Percentiles rank a stretch among this genome's conserved stretches.
These are phyloP conservation scores for Artomyces pyxidatus DNA, from an alignment of 768 basidiomycete genomes.

Conservation along the genomic window DNA sequence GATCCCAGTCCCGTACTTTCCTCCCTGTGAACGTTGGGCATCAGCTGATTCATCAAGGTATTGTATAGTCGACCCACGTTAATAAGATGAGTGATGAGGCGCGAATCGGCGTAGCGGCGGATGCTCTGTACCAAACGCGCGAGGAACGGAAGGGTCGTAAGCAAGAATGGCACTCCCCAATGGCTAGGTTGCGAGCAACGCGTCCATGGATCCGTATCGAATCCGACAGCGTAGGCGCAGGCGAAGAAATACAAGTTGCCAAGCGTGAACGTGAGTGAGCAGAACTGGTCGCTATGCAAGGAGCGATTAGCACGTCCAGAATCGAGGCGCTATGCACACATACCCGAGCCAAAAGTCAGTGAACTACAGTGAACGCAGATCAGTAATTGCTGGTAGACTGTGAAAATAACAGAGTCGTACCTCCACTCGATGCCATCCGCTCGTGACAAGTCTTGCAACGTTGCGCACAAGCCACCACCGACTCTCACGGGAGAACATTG, in stretches of 20 bases:
- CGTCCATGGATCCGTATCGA: slow-evolving; percentile 37
- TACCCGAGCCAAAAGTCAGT: slow-evolving; percentile 88
- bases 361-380: slow-evolving; percentile 37
- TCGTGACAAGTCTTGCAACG: slow-evolving; percentile 51
- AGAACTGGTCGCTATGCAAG: slow-evolving; percentile 62
- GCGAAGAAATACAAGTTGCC: slow-evolving; percentile 65
- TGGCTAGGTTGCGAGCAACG: slow-evolving; percentile 37
- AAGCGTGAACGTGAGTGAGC: slow-evolving; percentile 69
- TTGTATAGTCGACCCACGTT: slow-evolving; percentile 49
- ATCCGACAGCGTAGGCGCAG: slow-evolving; percentile 61
- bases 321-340: slow-evolving; percentile 14
- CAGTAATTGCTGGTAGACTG: not conserved
- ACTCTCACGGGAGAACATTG: slow-evolving; percentile 50
- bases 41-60: not conserved
- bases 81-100: slow-evolving; percentile 67
- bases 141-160: slow-evolving; percentile 60
- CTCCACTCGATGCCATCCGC: slow-evolving; percentile 71
- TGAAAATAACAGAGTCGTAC: slow-evolving; percentile 29
- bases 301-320: not conserved
- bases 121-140: slow-evolving; percentile 81
- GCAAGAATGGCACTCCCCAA: slow-evolving; percentile 57
- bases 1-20: slow-evolving; percentile 73
- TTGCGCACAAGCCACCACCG: slow-evolving; percentile 78
- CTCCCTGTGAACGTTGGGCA: slow-evolving; percentile 44
- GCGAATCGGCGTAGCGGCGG: slow-evolving; percentile 79